phyloP scores from a whole-genome alignment of 495 filamentous ascomycete genomes.

The Penicillium pulvis region DNA sequence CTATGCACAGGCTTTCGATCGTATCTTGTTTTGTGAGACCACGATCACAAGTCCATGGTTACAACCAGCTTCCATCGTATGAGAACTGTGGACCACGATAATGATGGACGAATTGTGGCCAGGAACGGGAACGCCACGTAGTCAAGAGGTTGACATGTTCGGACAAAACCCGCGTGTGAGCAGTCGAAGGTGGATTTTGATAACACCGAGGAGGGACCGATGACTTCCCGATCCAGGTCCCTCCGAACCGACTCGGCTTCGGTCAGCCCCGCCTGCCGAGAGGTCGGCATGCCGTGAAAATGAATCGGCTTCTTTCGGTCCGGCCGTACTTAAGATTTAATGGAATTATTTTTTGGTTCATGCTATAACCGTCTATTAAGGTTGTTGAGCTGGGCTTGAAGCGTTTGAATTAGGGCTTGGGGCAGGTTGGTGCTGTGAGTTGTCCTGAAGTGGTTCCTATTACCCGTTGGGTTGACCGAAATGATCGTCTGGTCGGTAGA shows the following conservation, averaged over 20 bases:
- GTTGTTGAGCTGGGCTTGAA: neutral
- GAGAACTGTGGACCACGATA: slow-evolving; percentile 19
- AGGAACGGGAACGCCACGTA: slow-evolving; percentile 11
- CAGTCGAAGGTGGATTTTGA: neutral
- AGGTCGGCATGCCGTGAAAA: slow-evolving; percentile 18
- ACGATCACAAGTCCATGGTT: neutral
- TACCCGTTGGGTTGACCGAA: slow-evolving; percentile 23
- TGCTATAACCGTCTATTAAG: neutral
- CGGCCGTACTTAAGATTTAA: neutral
- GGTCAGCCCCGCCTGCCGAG: slow-evolving; percentile 17
- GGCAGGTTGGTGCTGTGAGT: neutral
- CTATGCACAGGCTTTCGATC: neutral
- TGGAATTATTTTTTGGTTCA: neutral
- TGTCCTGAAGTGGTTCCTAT: slow-evolving; percentile 4
- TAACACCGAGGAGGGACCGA: slow-evolving; percentile 28
- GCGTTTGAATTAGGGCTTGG: neutral
- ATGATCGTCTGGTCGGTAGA: slow-evolving; percentile 22
- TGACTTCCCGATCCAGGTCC: slow-evolving; percentile 21
- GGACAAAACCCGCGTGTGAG: slow-evolving; percentile 14
- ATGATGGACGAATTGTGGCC: slow-evolving; percentile 17
- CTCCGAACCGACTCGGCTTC: slow-evolving; percentile 20
- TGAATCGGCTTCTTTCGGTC: neutral
- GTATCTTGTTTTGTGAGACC: neutral
- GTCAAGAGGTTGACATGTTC: slow-evolving; percentile 8
- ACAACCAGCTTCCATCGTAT: slow-evolving; percentile 5